Conservation (phyloP, 306 rosid species). For the Malus orientalis region DNA sequence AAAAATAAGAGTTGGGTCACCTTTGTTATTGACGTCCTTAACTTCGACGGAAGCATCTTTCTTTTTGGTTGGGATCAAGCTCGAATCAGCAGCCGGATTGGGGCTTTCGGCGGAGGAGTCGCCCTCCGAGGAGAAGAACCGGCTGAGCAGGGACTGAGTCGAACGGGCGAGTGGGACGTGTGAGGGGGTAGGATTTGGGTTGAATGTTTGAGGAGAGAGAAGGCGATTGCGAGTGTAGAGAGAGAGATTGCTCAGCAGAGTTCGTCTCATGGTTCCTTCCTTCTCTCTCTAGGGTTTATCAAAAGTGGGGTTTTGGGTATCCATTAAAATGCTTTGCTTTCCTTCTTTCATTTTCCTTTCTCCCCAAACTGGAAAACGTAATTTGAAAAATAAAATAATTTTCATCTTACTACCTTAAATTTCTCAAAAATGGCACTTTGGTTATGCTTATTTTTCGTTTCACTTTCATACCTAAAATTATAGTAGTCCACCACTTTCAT, state of each 20-base stretch:
- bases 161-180: slow-evolving; percentile 16
- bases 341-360: background rate
- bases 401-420: no score
- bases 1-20: slow-evolving; percentile 12
- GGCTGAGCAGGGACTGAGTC: slow-evolving; percentile 11
- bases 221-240: slow-evolving; percentile 38
- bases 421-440: no score
- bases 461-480: no score
- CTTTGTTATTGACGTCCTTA: slow-evolving; percentile 51
- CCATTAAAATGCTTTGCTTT: background rate
- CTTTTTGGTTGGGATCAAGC: slow-evolving; percentile 2
- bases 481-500: no score
- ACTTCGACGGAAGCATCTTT: slow-evolving; percentile 3
- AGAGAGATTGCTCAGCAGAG: slow-evolving; percentile 34
- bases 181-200: slow-evolving; percentile 1
- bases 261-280: slow-evolving; percentile 25
- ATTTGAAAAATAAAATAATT: no score
- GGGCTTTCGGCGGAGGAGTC: slow-evolving; percentile 12
- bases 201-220: slow-evolving; percentile 8
- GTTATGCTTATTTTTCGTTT: no score
- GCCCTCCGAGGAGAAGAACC: slow-evolving; percentile 43
- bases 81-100: background rate
- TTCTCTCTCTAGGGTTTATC: slow-evolving; percentile 12
- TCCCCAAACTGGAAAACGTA: no score
- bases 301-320: background rate